phyloP scores from a whole-genome alignment of 441 rosid genomes.

The Pelargonium myrrhifolium region DNA sequence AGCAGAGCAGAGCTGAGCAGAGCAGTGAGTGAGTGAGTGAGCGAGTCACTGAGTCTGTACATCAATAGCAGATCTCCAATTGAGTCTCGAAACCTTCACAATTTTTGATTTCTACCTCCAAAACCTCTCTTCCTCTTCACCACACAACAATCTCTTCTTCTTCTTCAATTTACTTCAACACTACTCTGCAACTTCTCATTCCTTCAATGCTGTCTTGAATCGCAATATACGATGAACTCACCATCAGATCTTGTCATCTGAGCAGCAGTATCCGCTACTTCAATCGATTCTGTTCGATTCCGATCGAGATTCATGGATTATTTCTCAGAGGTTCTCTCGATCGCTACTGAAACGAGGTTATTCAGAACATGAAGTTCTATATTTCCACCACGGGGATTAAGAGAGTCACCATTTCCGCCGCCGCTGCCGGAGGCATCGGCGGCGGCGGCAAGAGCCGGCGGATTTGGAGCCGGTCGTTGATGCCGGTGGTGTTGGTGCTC shows the following conservation, averaged over 20 bases:
- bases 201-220: background rate
- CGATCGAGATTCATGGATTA: constrained; percentile 30
- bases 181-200: background rate
- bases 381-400: constrained; percentile 62
- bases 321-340: constrained; percentile 12
- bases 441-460: constrained; percentile 38
- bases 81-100: too few species aligned
- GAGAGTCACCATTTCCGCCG: constrained; percentile 43
- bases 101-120: background rate
- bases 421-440: constrained; percentile 36
- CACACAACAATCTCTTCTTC: background rate
- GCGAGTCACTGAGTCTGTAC: too few species aligned
- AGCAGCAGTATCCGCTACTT: background rate
- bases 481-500: constrained; percentile 46
- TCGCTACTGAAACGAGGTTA: background rate
- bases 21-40: too few species aligned
- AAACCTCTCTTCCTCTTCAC: background rate
- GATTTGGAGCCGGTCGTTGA: constrained; percentile 39
- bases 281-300: constrained; percentile 1
- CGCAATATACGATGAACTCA: background rate
- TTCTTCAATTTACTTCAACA: too few species aligned
- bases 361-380: constrained; percentile 50
- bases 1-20: too few species aligned
- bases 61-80: too few species aligned
- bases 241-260: too few species aligned